phyloP scores from a whole-genome alignment of 2,329 filamentous ascomycete genomes.

The Arachnopeziza araneosa region DNA sequence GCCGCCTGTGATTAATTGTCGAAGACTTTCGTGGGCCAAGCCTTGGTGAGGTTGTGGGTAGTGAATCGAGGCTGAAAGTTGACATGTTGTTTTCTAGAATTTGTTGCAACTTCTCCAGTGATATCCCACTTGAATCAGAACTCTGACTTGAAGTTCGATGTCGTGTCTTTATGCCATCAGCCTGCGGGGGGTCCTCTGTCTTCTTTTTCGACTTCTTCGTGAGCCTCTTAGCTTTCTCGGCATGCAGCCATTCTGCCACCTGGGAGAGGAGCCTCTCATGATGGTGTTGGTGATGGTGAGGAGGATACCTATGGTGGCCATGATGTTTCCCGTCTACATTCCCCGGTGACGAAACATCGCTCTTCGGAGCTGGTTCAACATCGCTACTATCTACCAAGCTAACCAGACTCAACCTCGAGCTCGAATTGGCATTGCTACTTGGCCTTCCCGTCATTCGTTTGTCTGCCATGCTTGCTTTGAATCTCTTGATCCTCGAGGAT shows the following conservation, averaged over 20 bases:
- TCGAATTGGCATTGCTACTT: not conserved
- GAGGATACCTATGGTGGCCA: constrained; percentile 10
- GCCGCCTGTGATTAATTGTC: constrained; percentile 8
- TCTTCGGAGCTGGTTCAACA: not conserved
- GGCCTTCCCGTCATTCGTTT: not conserved
- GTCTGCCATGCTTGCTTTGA: constrained; percentile 1
- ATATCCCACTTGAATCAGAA: constrained; percentile 64
- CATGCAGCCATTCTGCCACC: constrained; percentile 76
- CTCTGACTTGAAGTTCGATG: constrained; percentile 50
- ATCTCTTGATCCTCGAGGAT: not conserved
- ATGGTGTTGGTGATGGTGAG: constrained; percentile 25
- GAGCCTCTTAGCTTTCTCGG: constrained; percentile 66
- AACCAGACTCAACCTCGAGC: not conserved
- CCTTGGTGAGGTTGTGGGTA: constrained; percentile 21
- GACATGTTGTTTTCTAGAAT: constrained; percentile 66
- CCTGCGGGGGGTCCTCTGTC: constrained; percentile 13
- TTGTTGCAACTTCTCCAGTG: constrained; percentile 73
- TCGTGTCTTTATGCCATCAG: constrained; percentile 15
- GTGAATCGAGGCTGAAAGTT: constrained; percentile 29
- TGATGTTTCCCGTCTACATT: constrained; percentile 8
- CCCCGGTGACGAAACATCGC: not conserved
- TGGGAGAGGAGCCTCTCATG: constrained; percentile 60
- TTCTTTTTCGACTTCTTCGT: constrained; percentile 44
- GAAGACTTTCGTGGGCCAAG: constrained; percentile 17
- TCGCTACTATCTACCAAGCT: not conserved